Conservation (phyloP, 805 yeast genomes). For the Candida sphagnicola region DNA sequence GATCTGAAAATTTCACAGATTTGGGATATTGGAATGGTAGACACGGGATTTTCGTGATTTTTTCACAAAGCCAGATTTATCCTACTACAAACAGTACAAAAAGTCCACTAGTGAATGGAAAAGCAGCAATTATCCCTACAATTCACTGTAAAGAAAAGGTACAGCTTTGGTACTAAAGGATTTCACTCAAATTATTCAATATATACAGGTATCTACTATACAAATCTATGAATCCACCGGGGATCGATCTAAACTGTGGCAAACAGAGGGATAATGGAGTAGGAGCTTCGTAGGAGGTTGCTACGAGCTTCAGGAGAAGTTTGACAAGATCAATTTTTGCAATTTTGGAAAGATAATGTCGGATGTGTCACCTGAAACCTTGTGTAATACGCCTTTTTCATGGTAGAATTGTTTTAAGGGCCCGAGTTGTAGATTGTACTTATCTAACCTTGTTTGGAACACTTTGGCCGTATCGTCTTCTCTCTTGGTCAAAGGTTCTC, state of each 20-base stretch:
- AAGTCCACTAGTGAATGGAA: too few relatives aligned
- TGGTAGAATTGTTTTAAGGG: constrained; percentile 67
- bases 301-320: constrained; percentile 5
- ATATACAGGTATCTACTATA: background rate
- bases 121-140: too few relatives aligned
- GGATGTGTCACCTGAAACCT: constrained; percentile 73
- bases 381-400: constrained; percentile 39
- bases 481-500: constrained; percentile 77
- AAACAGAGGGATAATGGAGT: too few relatives aligned
- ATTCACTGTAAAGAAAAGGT: too few relatives aligned
- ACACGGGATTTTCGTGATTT: too few relatives aligned
- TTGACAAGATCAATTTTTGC: constrained; percentile 12
- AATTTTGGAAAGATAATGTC: constrained; percentile 81
- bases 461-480: constrained; percentile 79
- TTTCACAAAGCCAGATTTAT: too few relatives aligned
- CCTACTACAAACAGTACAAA: too few relatives aligned
- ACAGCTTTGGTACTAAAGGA: too few relatives aligned
- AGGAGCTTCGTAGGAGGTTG: too few relatives aligned
- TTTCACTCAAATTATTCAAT: too few relatives aligned
- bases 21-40: too few relatives aligned
- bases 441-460: constrained; percentile 61
- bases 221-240: background rate
- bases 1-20: too few relatives aligned
- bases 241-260: background rate
- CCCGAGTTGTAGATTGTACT: constrained; percentile 52